Evolutionary conservation across 1,284 basidiomycete species (phyloP).

Genomic region (Ganoderma lucidum): DNA sequence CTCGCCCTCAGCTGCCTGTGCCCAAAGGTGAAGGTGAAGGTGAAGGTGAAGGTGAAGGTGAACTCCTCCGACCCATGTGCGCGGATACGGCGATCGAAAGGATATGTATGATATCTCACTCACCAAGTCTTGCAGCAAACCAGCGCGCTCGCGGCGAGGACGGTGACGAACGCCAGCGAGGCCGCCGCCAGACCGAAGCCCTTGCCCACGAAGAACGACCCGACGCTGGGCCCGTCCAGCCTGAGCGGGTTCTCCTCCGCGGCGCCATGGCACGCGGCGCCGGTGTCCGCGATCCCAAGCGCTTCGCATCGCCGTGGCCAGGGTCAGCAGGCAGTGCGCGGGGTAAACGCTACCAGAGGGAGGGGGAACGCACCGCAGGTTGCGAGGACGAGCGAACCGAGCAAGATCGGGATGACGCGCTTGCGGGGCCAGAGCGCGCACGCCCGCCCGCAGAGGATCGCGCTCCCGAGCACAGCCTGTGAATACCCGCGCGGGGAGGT

Average conservation of each 20-base stretch:
- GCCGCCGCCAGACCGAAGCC: not conserved
- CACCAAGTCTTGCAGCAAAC: not conserved
- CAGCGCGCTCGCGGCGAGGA: not conserved
- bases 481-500: not conserved
- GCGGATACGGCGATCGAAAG: not conserved
- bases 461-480: not conserved
- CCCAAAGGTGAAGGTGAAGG: not conserved
- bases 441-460: constrained; percentile 1
- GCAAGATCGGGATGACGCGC: not conserved
- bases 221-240: constrained; percentile 3
- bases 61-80: not conserved
- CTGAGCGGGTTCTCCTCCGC: not conserved
- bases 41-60: too few species aligned
- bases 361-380: not conserved
- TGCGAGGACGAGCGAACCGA: not conserved
- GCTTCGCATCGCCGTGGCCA: not conserved
- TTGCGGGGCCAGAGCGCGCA: constrained; percentile 1
- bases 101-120: not conserved
- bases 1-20: not conserved
- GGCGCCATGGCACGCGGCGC: not conserved
- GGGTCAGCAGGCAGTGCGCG: not conserved
- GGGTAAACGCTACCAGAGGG: too few species aligned
- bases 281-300: not conserved
- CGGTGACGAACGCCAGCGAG: not conserved
- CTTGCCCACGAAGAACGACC: not conserved